These are phyloP conservation scores for Dryadomyces quercus-mongolicae DNA, from an alignment of 2,329 filamentous ascomycete species.

Conservation along the genomic window DNA sequence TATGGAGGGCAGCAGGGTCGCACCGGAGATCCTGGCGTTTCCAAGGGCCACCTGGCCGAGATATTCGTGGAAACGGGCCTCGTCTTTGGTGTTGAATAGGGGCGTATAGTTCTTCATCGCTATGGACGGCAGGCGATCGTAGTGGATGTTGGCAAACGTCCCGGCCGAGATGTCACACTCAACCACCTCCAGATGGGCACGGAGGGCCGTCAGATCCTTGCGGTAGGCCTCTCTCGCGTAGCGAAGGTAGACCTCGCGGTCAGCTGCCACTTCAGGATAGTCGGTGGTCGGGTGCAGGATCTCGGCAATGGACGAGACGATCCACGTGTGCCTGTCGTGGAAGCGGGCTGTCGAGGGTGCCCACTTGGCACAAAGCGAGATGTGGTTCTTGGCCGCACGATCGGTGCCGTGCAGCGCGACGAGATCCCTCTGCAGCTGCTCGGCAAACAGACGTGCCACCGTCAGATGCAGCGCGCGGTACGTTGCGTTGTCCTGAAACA, in stretches of 20 bases:
- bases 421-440: slow-evolving; percentile 38
- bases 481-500: slow-evolving; percentile 28
- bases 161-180: slow-evolving; percentile 37
- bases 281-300: slow-evolving; percentile 29
- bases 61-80: slow-evolving; percentile 35
- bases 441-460: slow-evolving; percentile 42
- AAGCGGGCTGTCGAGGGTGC: slow-evolving; percentile 40
- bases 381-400: slow-evolving; percentile 12
- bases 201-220: slow-evolving; percentile 36
- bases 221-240: slow-evolving; percentile 41
- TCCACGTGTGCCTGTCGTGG: slow-evolving; percentile 46
- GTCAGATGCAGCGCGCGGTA: slow-evolving; percentile 40
- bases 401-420: slow-evolving; percentile 27
- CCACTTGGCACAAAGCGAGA: slow-evolving; percentile 50
- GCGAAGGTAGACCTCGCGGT: slow-evolving; percentile 39
- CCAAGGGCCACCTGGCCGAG: slow-evolving; percentile 34
- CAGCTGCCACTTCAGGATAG: slow-evolving; percentile 13
- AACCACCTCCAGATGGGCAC: slow-evolving; percentile 38
- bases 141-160: slow-evolving; percentile 37
- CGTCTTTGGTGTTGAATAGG: slow-evolving; percentile 38
- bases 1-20: slow-evolving; percentile 38
- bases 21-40: slow-evolving; percentile 39
- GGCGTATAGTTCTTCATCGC: slow-evolving; percentile 42
- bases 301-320: slow-evolving; percentile 45
- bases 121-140: slow-evolving; percentile 41